Conservation (phyloP, 2,329 filamentous ascomycete species). For the Berkeleyomyces rouxiae region DNA sequence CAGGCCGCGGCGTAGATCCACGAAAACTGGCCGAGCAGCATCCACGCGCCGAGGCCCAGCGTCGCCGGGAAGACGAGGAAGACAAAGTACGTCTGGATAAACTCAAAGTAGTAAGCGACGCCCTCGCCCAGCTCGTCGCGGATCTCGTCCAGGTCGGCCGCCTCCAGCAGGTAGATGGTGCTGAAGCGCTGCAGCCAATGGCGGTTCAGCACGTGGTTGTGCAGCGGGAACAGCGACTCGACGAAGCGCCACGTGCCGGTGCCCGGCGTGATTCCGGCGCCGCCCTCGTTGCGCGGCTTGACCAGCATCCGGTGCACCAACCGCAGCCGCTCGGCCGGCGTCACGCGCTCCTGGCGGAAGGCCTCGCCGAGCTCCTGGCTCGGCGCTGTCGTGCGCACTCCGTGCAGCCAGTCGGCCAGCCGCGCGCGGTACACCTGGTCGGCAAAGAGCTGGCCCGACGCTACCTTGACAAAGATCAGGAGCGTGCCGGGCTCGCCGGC, state of each 20-base stretch:
- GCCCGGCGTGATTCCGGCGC: constrained; percentile 58
- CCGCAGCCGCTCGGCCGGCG: constrained; percentile 73
- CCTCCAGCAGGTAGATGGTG: constrained; percentile 49
- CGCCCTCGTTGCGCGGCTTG: constrained; percentile 54
- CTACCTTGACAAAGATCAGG: constrained; percentile 67
- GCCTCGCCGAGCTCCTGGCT: constrained; percentile 52
- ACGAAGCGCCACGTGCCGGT: constrained; percentile 57
- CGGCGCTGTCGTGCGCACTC: constrained; percentile 63
- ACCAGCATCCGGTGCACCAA: constrained; percentile 77
- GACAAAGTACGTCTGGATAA: constrained; percentile 76
- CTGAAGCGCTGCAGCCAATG: constrained; percentile 61
- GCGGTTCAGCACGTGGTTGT: constrained; percentile 60
- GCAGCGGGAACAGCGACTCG: constrained; percentile 59
- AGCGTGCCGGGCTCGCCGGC: constrained; percentile 59
- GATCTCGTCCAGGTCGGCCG: constrained; percentile 54
- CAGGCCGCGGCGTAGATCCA: constrained; percentile 62
- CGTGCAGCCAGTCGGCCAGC: constrained; percentile 86
- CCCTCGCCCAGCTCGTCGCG: constrained; percentile 63
- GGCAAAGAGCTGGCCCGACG: constrained; percentile 56
- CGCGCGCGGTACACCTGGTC: constrained; percentile 74
- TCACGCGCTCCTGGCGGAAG: constrained; percentile 58
- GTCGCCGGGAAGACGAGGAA: constrained; percentile 70
- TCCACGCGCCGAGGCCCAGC: constrained; percentile 61
- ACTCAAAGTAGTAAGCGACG: constrained; percentile 91
- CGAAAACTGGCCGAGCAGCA: constrained; percentile 73